Conservation (phyloP, 2,329 filamentous ascomycete genomes). For the Colletotrichum orchidophilum region DNA sequence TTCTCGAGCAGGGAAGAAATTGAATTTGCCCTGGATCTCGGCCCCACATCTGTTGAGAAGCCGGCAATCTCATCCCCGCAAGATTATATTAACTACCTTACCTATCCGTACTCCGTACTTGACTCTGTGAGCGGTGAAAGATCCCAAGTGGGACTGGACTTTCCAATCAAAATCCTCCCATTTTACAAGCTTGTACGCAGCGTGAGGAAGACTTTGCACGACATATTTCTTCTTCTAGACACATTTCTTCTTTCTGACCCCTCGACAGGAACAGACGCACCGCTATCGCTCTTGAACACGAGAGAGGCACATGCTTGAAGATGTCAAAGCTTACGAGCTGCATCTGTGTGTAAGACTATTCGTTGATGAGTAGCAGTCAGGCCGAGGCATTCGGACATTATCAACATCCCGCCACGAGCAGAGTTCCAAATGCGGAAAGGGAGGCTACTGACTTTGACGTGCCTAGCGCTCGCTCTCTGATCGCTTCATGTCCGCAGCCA, state of each 20-base stretch:
- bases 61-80: constrained; percentile 11
- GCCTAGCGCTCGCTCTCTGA: neutral
- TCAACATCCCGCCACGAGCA: constrained; percentile 14
- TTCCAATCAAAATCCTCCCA: neutral
- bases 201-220: neutral
- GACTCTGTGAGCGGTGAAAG: constrained; percentile 8
- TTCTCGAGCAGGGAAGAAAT: neutral
- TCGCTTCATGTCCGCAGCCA: neutral
- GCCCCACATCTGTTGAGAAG: constrained; percentile 18
- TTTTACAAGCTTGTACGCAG: constrained; percentile 10
- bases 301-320: neutral
- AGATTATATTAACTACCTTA: neutral
- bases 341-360: neutral
- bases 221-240: neutral
- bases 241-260: neutral
- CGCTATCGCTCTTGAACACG: too few relatives aligned
- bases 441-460: neutral
- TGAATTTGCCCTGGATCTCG: neutral
- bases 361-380: neutral
- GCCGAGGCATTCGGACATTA: constrained; percentile 15
- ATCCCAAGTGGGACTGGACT: neutral
- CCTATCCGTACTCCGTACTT: too few relatives aligned
- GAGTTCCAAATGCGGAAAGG: constrained; percentile 10
- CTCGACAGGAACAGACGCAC: neutral
- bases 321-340: neutral